Conservation (phyloP, 495 filamentous ascomycete species). For the Aspergillus incahuasiensis region DNA sequence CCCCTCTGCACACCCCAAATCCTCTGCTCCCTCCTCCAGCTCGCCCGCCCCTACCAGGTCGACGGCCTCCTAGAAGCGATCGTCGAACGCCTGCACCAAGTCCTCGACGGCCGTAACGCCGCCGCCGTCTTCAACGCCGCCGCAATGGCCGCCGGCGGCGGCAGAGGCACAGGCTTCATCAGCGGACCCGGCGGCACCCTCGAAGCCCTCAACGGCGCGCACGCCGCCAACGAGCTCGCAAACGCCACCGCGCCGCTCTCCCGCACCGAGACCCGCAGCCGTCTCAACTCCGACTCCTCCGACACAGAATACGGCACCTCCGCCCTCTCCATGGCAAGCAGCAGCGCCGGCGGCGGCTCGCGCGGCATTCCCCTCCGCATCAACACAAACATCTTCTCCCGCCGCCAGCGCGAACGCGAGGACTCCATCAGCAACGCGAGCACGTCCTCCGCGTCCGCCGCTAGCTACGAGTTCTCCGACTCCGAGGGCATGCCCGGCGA, state of each 20-base stretch:
- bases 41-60: constrained; percentile 87
- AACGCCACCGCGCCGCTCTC: constrained; percentile 22
- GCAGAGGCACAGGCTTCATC: constrained; percentile 58
- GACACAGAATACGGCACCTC: constrained; percentile 43
- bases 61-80: constrained; percentile 89
- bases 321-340: constrained; percentile 30
- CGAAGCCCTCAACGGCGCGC: constrained; percentile 38
- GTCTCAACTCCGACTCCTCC: constrained; percentile 40
- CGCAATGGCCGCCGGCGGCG: constrained; percentile 95
- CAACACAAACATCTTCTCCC: constrained; percentile 36
- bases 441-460: constrained; percentile 37
- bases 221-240: constrained; percentile 22
- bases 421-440: constrained; percentile 42
- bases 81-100: constrained; percentile 84
- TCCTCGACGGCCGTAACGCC: constrained; percentile 88
- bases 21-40: constrained; percentile 88
- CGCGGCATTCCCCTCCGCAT: constrained; percentile 43
- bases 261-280: constrained; percentile 28
- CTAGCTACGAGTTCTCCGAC: constrained; percentile 42
- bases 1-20: constrained; percentile 91
- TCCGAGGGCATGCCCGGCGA: constrained; percentile 29
- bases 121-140: constrained; percentile 97
- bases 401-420: constrained; percentile 32
- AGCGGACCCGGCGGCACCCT: constrained; percentile 42
- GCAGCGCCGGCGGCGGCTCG: constrained; percentile 30